These are phyloP conservation scores for Saccharomyces paradoxus DNA, from an alignment of 805 yeast species.

Conservation along the genomic window DNA sequence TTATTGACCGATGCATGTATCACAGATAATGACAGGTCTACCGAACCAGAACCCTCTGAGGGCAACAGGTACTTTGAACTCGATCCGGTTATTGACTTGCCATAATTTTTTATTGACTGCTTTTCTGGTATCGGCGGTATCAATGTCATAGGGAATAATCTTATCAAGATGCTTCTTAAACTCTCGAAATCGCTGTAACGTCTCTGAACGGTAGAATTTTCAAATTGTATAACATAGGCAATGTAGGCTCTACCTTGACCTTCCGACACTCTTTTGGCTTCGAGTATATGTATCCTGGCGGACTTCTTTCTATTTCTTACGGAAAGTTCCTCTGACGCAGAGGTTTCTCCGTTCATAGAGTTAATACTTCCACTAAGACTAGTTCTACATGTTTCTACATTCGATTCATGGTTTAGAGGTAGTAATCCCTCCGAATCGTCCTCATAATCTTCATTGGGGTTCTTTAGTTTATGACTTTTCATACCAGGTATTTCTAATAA, in stretches of 20 bases:
- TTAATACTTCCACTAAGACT: conserved; percentile 13
- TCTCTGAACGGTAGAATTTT: conserved; percentile 52
- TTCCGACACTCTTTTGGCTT: conserved; percentile 26
- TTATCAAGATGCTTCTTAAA: conserved; percentile 57
- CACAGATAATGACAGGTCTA: conserved; percentile 26
- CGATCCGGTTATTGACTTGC: conserved; percentile 26
- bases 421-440: conserved; percentile 21
- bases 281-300: conserved; percentile 20
- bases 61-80: conserved; percentile 24
- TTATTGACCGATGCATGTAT: conserved; percentile 25
- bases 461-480: neutral
- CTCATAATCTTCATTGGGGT: conserved; percentile 21
- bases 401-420: conserved; percentile 3
- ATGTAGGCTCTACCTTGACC: conserved; percentile 36
- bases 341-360: conserved; percentile 13
- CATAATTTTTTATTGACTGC: conserved; percentile 36
- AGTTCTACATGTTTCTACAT: conserved; percentile 10
- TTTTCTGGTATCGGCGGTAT: conserved; percentile 94
- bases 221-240: conserved; percentile 65
- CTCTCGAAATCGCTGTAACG: conserved; percentile 90
- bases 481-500: neutral
- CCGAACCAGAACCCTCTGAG: conserved; percentile 24
- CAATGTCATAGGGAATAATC: conserved; percentile 70
- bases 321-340: neutral
- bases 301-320: conserved; percentile 7